A percentile compares a stretch with the other conserved stretches of the same genome.
phyloP scores from a whole-genome alignment of 805 yeast genomes.

The Alloascoidea africana region DNA sequence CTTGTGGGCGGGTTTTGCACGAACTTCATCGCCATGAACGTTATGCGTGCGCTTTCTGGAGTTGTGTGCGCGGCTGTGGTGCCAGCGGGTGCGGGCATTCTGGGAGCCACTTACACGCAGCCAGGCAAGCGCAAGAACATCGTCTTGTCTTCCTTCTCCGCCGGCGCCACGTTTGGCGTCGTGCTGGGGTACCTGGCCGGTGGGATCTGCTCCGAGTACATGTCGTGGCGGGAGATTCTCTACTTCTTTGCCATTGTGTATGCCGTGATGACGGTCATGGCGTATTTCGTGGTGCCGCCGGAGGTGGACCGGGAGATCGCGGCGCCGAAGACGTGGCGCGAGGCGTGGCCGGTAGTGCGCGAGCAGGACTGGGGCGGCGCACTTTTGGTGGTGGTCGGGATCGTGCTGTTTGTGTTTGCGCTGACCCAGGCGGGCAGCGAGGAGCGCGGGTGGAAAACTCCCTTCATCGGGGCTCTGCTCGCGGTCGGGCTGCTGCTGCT shows the following conservation, averaged over 20 bases:
- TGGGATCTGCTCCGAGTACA: constrained; percentile 23
- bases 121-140: constrained; percentile 25
- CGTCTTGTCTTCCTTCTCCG: constrained; percentile 27
- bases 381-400: constrained; percentile 22
- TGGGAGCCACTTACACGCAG: constrained; percentile 25
- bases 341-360: constrained; percentile 13
- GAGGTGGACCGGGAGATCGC: constrained; percentile 15
- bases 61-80: constrained; percentile 26
- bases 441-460: constrained; percentile 26
- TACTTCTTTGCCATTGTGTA: constrained; percentile 25
- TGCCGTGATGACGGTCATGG: constrained; percentile 13
- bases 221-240: constrained; percentile 27
- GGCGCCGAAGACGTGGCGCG: no score
- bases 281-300: constrained; percentile 20
- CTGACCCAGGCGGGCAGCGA: constrained; percentile 28
- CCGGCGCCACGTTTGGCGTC: constrained; percentile 34
- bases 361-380: constrained; percentile 29
- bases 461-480: constrained; percentile 27
- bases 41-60: constrained; percentile 29
- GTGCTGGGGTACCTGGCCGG: constrained; percentile 27
- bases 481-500: constrained; percentile 26
- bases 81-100: constrained; percentile 32
- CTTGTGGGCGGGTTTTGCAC: constrained; percentile 18
- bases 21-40: constrained; percentile 19
- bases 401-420: constrained; percentile 26